phyloP scores from a whole-genome alignment of 2,329 filamentous ascomycete genomes.

The Phialophora tarda region DNA sequence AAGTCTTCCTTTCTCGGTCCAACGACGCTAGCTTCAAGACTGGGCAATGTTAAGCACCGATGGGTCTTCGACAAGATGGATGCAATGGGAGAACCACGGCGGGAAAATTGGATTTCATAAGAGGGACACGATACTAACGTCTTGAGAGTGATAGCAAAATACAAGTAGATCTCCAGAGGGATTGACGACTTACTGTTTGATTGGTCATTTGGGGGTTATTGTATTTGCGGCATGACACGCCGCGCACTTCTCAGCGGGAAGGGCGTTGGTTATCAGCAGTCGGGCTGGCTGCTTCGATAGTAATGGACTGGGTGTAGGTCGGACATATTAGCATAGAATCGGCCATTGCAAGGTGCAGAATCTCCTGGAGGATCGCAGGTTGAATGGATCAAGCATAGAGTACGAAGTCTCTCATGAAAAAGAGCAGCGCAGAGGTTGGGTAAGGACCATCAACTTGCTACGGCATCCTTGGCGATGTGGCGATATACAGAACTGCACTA shows the following conservation, averaged over 20 bases:
- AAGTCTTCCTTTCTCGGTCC: neutral
- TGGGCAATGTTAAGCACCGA: neutral
- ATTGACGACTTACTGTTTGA: neutral
- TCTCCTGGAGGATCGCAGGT: neutral
- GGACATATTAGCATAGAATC: neutral
- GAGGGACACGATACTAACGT: neutral
- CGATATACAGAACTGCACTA: neutral
- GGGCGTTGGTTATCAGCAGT: neutral
- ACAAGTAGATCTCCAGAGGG: neutral
- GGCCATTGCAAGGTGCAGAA: neutral
- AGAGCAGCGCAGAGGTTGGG: neutral
- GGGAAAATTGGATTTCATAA: neutral
- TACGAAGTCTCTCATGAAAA: neutral
- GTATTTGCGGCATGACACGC: neutral
- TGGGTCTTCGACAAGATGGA: neutral
- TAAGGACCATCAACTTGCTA: neutral
- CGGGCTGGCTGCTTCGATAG: neutral
- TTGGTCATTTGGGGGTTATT: neutral
- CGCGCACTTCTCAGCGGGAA: slow-evolving; percentile 13
- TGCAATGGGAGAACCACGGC: neutral
- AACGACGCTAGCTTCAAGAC: neutral
- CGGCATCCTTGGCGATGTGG: neutral
- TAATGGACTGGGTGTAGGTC: neutral
- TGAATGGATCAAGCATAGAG: neutral
- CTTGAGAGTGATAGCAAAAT: neutral